Percentiles rank a stretch among this genome's conserved stretches.
These are phyloP conservation scores for Triangularia verruculosa DNA, from an alignment of 2,329 filamentous ascomycete genomes.

Conservation along the genomic window DNA sequence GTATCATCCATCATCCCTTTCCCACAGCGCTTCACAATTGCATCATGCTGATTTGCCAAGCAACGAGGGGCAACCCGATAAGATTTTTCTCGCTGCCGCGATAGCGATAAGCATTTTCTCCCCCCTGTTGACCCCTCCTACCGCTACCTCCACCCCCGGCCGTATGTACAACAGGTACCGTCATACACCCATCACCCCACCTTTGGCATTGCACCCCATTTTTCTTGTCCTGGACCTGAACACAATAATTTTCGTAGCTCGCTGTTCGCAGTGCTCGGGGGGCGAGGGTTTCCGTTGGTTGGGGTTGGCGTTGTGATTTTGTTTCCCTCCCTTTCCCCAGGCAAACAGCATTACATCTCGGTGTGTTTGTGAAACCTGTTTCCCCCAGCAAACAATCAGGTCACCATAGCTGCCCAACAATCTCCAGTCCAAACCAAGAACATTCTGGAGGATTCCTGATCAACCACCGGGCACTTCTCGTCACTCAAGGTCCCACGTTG, in stretches of 20 bases:
- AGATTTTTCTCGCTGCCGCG: not conserved
- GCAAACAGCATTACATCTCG: not conserved
- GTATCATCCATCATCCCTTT: not conserved
- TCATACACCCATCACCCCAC: constrained; percentile 14
- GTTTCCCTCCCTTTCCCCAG: not conserved
- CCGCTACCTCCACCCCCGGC: not conserved
- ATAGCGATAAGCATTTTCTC: constrained; percentile 11
- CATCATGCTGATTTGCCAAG: constrained; percentile 9
- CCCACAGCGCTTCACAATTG: not conserved
- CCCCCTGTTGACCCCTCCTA: not conserved
- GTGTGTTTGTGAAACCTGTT: not conserved
- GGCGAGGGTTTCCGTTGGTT: not conserved
- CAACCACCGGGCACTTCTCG: not conserved
- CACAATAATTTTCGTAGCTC: not conserved
- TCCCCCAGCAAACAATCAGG: not conserved
- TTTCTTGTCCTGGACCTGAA: not conserved
- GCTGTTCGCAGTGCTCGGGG: not conserved
- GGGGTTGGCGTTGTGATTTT: not conserved
- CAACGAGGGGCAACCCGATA: constrained; percentile 8
- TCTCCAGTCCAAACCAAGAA: not conserved
- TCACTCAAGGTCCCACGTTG: not conserved
- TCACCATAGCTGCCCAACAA: not conserved
- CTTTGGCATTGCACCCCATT: not conserved
- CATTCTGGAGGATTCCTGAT: not conserved
- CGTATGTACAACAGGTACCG: no score